phyloP scores from a whole-genome alignment of 2,329 filamentous ascomycete species.

The Sodiomyces alkalinus region DNA sequence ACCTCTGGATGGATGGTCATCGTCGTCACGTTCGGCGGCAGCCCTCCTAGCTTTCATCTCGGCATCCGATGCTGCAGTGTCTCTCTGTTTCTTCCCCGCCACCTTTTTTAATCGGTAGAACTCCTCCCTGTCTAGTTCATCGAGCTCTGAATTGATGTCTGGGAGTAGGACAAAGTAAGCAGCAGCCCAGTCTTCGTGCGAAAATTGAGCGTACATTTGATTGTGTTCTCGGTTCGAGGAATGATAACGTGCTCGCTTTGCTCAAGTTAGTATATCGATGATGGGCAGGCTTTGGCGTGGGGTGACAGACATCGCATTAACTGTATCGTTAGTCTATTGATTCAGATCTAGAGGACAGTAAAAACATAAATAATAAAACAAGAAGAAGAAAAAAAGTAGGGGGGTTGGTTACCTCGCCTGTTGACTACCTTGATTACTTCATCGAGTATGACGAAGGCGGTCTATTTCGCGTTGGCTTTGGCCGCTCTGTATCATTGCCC shows the following conservation, averaged over 20 bases:
- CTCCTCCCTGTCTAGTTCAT: conserved; percentile 93
- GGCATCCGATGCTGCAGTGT: conserved; percentile 55
- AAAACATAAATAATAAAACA: too few species aligned
- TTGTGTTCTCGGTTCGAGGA: conserved; percentile 96
- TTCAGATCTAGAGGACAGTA: too few species aligned
- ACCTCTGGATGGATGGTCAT: conserved; percentile 21
- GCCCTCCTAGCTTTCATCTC: conserved; percentile 54
- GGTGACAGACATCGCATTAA: too few species aligned
- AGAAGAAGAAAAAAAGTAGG: too few species aligned
- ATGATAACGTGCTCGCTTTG: conserved; percentile 83
- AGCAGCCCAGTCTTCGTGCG: too few species aligned
- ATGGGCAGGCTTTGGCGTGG: too few species aligned
- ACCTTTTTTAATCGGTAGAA: conserved; percentile 93
- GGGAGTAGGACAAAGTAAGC: too few species aligned
- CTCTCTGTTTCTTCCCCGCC: conserved; percentile 68
- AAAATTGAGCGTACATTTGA: conserved; percentile 89
- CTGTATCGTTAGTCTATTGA: too few species aligned
- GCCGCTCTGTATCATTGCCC: conserved; percentile 1
- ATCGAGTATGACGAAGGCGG: conserved; percentile 92
- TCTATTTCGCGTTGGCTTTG: conserved; percentile 43
- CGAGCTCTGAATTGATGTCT: conserved; percentile 96
- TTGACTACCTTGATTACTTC: conserved; percentile 99
- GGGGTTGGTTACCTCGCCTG: conserved; percentile 54
- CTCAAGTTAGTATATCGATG: conserved; percentile 4
- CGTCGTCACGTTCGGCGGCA: conserved; percentile 19